Conservation (phyloP, 2,329 filamentous ascomycete species). For the Fusarium abutilonis region DNA sequence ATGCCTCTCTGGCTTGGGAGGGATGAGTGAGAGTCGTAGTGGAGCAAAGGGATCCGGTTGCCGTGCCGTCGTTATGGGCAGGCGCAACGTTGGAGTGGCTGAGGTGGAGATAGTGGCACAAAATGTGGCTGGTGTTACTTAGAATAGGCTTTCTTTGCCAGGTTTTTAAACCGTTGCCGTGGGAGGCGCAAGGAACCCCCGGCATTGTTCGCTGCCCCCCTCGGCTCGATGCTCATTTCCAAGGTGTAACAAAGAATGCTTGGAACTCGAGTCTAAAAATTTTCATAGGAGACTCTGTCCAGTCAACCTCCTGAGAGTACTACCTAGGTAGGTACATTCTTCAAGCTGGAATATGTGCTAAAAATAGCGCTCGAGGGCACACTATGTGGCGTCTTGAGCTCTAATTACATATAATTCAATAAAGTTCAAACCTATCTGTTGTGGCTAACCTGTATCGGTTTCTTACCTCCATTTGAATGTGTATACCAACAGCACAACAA, state of each 20-base stretch:
- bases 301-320: no score
- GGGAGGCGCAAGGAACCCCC: conserved; percentile 15
- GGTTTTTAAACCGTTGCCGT: conserved; percentile 27
- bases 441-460: no score
- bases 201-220: conserved; percentile 3
- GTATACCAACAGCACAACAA: no score
- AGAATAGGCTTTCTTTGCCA: conserved; percentile 16
- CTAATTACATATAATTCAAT: no score
- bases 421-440: no score
- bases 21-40: conserved; percentile 21
- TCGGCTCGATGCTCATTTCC: background rate
- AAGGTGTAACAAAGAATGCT: background rate
- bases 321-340: no score
- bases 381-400: no score
- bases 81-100: conserved; percentile 12
- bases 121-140: conserved; percentile 17
- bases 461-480: no score
- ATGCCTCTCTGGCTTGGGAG: conserved; percentile 29
- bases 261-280: background rate
- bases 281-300: no score
- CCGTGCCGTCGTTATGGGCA: conserved; percentile 40
- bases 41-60: conserved; percentile 37
- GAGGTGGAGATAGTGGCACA: conserved; percentile 9
- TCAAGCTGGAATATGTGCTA: no score
- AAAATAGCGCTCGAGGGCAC: no score